Conservation (phyloP, 2,329 filamentous ascomycete species). For the Knufia petricola region DNA sequence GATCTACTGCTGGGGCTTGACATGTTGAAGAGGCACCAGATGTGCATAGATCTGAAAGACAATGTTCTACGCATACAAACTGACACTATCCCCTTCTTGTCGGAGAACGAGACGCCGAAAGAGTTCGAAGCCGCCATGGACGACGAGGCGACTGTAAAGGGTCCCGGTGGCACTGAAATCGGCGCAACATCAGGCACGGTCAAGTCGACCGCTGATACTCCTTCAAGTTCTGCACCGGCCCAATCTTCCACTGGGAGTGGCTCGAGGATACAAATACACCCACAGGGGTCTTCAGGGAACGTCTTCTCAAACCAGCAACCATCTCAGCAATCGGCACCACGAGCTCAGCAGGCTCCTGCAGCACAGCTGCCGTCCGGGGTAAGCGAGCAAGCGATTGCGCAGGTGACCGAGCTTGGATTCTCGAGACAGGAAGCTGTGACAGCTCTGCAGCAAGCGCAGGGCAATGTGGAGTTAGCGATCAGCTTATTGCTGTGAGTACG, state of each 20-base stretch:
- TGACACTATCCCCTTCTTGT: slow-evolving; percentile 78
- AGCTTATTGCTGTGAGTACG: slow-evolving; percentile 53
- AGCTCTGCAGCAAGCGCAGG: slow-evolving; percentile 70
- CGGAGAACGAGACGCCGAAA: slow-evolving; percentile 90
- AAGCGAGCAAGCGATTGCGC: slow-evolving; percentile 59
- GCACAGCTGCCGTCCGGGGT: slow-evolving; percentile 43
- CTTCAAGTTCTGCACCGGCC: not conserved
- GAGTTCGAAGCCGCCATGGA: slow-evolving; percentile 58
- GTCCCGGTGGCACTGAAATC: slow-evolving; percentile 80
- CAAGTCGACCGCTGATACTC: slow-evolving; percentile 12
- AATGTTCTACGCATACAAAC: slow-evolving; percentile 82
- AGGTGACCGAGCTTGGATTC: slow-evolving; percentile 69
- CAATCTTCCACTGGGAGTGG: not conserved
- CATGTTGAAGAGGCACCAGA: slow-evolving; percentile 94
- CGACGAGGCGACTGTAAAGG: slow-evolving; percentile 73
- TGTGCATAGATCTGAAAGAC: slow-evolving; percentile 75
- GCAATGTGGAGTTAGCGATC: slow-evolving; percentile 82
- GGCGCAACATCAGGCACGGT: slow-evolving; percentile 69
- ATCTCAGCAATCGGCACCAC: not conserved
- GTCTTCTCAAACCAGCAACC: not conserved
- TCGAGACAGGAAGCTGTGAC: slow-evolving; percentile 65
- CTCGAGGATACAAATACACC: slow-evolving; percentile 9
- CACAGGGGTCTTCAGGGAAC: slow-evolving; percentile 9
- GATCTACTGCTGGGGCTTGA: slow-evolving; percentile 88
- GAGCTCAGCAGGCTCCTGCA: slow-evolving; percentile 30